These are phyloP conservation scores for Leishmania aethiopica DNA, from an alignment of 208 protist species.

Conservation along the genomic window DNA sequence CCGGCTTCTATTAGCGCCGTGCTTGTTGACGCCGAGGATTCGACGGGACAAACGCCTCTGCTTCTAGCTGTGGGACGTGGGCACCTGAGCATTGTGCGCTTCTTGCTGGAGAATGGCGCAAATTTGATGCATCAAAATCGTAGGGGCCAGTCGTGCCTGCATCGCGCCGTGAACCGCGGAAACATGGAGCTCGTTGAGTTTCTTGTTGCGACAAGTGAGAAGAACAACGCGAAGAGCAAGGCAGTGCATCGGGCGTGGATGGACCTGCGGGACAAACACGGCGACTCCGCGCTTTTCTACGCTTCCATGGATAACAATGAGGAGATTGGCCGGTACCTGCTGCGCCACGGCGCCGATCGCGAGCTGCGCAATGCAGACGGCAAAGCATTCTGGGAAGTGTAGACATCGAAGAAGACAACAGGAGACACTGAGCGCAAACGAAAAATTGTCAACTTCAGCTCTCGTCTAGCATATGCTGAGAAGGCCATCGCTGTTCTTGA, in stretches of 20 bases:
- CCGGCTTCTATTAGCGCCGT: conserved; percentile 6
- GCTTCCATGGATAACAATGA: conserved; percentile 93
- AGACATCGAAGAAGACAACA: neutral
- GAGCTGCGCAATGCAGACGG: conserved; percentile 88
- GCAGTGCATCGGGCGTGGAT: conserved; percentile 70
- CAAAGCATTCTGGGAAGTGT: conserved; percentile 91
- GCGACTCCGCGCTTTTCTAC: conserved; percentile 91
- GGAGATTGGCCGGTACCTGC: conserved; percentile 81
- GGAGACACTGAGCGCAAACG: neutral
- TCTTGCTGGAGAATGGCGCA: conserved; percentile 73
- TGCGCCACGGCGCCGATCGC: conserved; percentile 81
- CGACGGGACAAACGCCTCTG: conserved; percentile 74
- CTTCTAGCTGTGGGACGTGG: conserved; percentile 68
- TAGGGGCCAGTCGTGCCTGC: conserved; percentile 78
- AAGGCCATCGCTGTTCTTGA: neutral
- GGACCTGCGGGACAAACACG: conserved; percentile 79
- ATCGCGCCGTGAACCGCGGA: conserved; percentile 78
- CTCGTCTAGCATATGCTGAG: neutral
- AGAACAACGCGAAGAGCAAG: conserved; percentile 31
- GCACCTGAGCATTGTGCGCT: conserved; percentile 48
- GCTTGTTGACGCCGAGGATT: conserved; percentile 58
- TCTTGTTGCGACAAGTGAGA: conserved; percentile 67
- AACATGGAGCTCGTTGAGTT: conserved; percentile 77
- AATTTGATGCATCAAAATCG: conserved; percentile 68
- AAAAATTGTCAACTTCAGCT: neutral